These are phyloP conservation scores for Cenchrus purpureus DNA, from an alignment of 176 grass and related monocot species.

Conservation along the genomic window DNA sequence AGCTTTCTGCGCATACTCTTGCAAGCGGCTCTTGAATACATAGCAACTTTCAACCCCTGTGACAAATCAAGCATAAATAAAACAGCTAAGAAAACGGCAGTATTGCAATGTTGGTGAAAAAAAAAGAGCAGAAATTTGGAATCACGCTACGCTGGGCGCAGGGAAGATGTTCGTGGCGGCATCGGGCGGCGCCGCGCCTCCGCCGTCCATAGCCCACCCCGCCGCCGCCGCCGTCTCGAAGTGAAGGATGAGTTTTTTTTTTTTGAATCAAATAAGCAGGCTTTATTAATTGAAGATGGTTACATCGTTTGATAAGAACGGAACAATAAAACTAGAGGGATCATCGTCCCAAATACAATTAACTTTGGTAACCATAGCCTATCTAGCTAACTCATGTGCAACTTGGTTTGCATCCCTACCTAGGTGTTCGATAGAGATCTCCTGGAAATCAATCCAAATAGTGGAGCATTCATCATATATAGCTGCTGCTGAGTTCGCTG, in stretches of 20 bases:
- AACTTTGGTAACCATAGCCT: too few relatives aligned
- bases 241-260: not conserved
- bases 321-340: too few relatives aligned
- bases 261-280: too few relatives aligned
- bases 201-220: constrained; percentile 5
- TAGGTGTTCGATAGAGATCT: too few relatives aligned
- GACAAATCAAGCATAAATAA: not conserved
- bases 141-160: not conserved
- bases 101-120: not conserved
- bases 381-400: too few relatives aligned
- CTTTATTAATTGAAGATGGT: too few relatives aligned
- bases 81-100: constrained; percentile 6
- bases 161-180: not conserved
- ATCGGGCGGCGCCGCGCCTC: not conserved
- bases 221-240: not conserved
- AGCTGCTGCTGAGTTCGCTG: too few relatives aligned
- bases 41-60: constrained; percentile 85
- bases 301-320: too few relatives aligned
- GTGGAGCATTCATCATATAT: too few relatives aligned
- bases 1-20: constrained; percentile 80
- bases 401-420: too few relatives aligned
- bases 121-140: not conserved
- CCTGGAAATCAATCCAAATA: too few relatives aligned
- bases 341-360: too few relatives aligned
- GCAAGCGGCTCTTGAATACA: constrained; percentile 92